These are phyloP conservation scores for Aureobasidium subglaciale DNA, from an alignment of 2,329 filamentous ascomycete species.

Conservation along the genomic window DNA sequence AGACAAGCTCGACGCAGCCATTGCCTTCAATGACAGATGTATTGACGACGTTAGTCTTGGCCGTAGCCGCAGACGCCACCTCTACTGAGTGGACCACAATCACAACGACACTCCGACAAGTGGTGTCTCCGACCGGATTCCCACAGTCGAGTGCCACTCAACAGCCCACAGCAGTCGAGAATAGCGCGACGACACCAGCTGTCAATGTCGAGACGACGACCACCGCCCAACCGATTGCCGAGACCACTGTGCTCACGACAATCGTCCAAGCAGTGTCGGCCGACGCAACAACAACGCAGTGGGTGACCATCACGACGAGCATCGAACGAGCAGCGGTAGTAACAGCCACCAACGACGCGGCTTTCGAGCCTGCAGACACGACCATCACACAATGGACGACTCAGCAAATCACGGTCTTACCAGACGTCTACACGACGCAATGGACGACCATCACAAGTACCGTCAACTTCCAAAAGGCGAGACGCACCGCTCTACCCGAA, in stretches of 20 bases:
- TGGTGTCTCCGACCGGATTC: background rate
- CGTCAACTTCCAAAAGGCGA: slow-evolving; percentile 2
- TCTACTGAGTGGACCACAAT: background rate
- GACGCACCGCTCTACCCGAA: slow-evolving; percentile 4
- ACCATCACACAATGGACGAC: slow-evolving; percentile 2
- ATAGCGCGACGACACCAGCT: background rate
- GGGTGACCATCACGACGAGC: slow-evolving; percentile 1
- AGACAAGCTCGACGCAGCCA: background rate
- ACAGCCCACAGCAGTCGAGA: background rate
- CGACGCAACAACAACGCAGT: slow-evolving; percentile 4
- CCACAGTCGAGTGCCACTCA: background rate
- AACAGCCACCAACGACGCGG: no score
- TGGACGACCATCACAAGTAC: slow-evolving; percentile 9
- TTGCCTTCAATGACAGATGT: background rate
- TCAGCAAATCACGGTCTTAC: background rate
- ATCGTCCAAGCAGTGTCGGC: background rate
- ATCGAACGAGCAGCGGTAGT: background rate
- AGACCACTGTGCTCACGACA: background rate
- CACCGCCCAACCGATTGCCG: background rate
- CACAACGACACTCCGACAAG: background rate
- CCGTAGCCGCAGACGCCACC: background rate
- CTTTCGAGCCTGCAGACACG: background rate
- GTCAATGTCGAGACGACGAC: background rate
- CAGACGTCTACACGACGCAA: background rate
- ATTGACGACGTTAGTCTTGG: background rate